Evolutionary conservation across 176 grass and related monocot genomes (phyloP), one percentile per base, ranked within the genome.

Genomic region (Bolboschoenus planiculmis): DNA sequence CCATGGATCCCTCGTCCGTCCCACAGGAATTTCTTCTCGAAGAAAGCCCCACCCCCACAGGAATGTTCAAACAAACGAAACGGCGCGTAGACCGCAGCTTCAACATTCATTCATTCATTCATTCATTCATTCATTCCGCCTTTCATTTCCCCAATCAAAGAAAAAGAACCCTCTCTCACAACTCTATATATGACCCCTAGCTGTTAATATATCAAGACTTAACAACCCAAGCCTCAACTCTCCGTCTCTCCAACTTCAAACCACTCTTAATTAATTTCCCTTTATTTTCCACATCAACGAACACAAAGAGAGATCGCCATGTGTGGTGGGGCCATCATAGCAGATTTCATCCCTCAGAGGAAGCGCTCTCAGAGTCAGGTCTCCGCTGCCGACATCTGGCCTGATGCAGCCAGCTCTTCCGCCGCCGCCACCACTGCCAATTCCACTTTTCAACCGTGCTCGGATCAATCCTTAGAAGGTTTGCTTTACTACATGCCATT

Each of bases 291-390:
- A n/a, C n/a, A n/a, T n/a, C n/a, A n/a, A 29, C 18, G n/a, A 6
- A 29, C 20, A 51, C 4, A 30, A 8, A 39, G 18, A 79, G 29
- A 53, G 44, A 63, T 56, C 11, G 29, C n/a, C n/a, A 77, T 78
- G 87, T 82, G 78, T 62, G 66, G 79, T 31, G 73, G 88, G 16
- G 88, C 50, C 14, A 81, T 80, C 51, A 30, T 83, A 24, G 65
- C 67, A 29, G 80, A 83, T 14, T 53, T 67, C 46, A 82, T 85
- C 43, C 83, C 83, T 31, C 73, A 44, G 15, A 47, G 44, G 33
- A 83, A 56, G 63, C 63, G n/a, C 56, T 33, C 16, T 14, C 59
- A 42, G 31, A 83, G 27, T 53, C 26, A 77, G 23, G 72, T 77
- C 2, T 51, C 47, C 60, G 11, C 81, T 21, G 33, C 47, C 1